phyloP scores from a whole-genome alignment of 495 filamentous ascomycete genomes.

The Penicillium pulvis region DNA sequence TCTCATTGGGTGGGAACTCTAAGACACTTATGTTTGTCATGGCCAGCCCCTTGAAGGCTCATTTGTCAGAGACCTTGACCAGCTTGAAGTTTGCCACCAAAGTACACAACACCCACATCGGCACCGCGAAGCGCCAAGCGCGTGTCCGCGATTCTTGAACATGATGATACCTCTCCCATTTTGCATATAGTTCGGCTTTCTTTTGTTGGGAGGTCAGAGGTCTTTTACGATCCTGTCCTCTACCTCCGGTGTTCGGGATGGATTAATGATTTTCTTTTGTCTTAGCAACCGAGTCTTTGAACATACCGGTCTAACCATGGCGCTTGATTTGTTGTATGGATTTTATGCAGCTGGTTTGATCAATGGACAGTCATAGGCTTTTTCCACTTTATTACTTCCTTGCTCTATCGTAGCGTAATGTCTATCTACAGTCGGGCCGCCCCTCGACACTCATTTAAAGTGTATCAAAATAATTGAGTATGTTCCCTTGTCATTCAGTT shows the following conservation, averaged over 20 bases:
- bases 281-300: slow-evolving; percentile 15
- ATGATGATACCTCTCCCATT: slow-evolving; percentile 32
- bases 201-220: slow-evolving; percentile 20
- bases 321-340: slow-evolving; percentile 28
- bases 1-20: slow-evolving; percentile 90
- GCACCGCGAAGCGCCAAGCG: slow-evolving; percentile 76
- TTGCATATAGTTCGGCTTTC: slow-evolving; percentile 29
- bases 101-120: slow-evolving; percentile 88
- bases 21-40: slow-evolving; percentile 99
- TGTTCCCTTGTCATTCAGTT: too few species aligned
- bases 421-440: too few species aligned
- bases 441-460: too few species aligned
- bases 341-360: slow-evolving; percentile 19
- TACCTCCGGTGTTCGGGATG: slow-evolving; percentile 28
- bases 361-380: slow-evolving; percentile 21
- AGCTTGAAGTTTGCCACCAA: slow-evolving; percentile 97
- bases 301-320: slow-evolving; percentile 16
- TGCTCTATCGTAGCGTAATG: neutral
- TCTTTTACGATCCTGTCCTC: slow-evolving; percentile 40
- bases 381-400: neutral
- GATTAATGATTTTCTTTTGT: slow-evolving; percentile 21
- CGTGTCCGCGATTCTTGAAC: slow-evolving; percentile 56
- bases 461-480: too few species aligned
- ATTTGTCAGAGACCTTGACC: slow-evolving; percentile 90
- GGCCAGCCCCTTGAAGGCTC: slow-evolving; percentile 88